phyloP scores from a whole-genome alignment of 768 basidiomycete genomes.

The Termitomyces sp. region DNA sequence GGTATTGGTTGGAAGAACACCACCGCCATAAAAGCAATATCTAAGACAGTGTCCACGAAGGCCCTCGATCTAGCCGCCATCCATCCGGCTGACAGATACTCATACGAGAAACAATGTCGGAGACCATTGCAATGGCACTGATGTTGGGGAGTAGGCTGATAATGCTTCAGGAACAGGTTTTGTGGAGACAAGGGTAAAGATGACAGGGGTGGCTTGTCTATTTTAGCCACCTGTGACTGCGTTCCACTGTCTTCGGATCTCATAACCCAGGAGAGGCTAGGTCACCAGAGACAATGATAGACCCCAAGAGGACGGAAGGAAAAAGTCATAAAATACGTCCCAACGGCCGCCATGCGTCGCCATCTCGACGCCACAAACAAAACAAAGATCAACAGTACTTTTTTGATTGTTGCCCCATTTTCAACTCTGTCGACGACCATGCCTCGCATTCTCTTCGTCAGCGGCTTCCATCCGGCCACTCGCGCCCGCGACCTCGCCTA shows the following conservation, averaged over 20 bases:
- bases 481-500: constrained; percentile 79
- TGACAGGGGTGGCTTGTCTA: neutral
- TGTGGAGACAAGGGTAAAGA: neutral
- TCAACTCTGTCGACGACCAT: constrained; percentile 34
- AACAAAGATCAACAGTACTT: constrained; percentile 18
- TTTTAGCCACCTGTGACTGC: constrained; percentile 30
- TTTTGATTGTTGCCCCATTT: constrained; percentile 12
- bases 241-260: constrained; percentile 26
- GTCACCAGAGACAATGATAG: constrained; percentile 18
- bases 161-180: too few species aligned
- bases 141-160: too few species aligned
- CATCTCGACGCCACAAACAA: constrained; percentile 25
- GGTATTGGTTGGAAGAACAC: neutral
- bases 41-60: neutral
- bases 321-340: too few species aligned
- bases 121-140: too few species aligned
- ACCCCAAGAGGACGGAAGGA: too few species aligned
- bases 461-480: constrained; percentile 78
- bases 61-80: neutral
- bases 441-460: constrained; percentile 85
- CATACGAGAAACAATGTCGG: constrained; percentile 1
- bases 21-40: neutral
- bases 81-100: constrained; percentile 7
- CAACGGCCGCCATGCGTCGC: too few species aligned
- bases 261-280: constrained; percentile 52